Evolutionary conservation across 2,329 filamentous ascomycete genomes (phyloP), one percentile per base, ranked within the genome.

Genomic region (Dactylella cylindrospora): DNA sequence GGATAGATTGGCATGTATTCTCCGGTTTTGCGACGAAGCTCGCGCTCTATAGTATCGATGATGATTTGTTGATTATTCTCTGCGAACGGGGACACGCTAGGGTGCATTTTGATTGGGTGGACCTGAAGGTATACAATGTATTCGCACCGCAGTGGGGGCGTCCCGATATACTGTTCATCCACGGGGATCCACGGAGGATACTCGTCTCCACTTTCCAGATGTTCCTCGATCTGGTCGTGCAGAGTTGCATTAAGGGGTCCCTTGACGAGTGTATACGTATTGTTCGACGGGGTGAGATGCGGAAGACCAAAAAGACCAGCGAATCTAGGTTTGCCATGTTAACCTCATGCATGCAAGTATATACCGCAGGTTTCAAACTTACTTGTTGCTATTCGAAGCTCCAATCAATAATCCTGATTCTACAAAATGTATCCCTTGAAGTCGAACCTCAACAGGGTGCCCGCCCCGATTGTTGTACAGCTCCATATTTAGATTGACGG

Each of bases 331-430:
- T 9, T 6, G 36, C n/a, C n/a, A n/a, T n/a, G n/a, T n/a, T n/a
- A n/a, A n/a, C n/a, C n/a, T n/a, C n/a, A n/a, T n/a, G n/a, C n/a
- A n/a, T n/a, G n/a, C n/a, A n/a, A n/a, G n/a, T n/a, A n/a, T n/a
- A n/a, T n/a, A n/a, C n/a, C n/a, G n/a, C n/a, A n/a, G n/a, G n/a
- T n/a, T n/a, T n/a, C n/a, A n/a, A n/a, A 26, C 12, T 52, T 65
- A 93, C 75, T 95, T 96, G 70, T 95, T 87, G 72, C 90, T 96
- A 40, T 90, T 91, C 0, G 91, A 96, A 1, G 86, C 88, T 70
- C 97, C 76, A 28, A 97, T 76, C 43, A 93, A 81, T 10, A 83
- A 81, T 1, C 93, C 93, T 65, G 86, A 81, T n/a, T 80, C 79
- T 29, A 86, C 84, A 78, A 90, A 94, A 74, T 97, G 91, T 3